phyloP scores from a whole-genome alignment of 495 filamentous ascomycete species.

The Penicillium waksmanii region DNA sequence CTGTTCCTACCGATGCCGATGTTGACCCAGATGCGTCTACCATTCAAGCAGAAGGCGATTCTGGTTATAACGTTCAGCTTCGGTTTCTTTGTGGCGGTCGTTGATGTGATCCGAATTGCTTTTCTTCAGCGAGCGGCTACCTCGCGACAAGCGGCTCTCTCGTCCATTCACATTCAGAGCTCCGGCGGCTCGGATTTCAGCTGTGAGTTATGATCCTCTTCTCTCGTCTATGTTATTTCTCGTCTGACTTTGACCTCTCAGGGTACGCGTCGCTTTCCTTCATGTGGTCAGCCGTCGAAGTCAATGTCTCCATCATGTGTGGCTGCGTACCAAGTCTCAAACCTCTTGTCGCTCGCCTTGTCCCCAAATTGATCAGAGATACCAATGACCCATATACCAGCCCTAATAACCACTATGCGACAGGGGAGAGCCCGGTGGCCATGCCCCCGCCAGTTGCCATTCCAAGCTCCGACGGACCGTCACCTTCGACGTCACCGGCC shows the following conservation, averaged over 20 bases:
- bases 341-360: slow-evolving; percentile 74
- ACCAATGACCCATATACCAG: slow-evolving; percentile 38
- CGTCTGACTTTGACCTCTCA: neutral
- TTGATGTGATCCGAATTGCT: slow-evolving; percentile 87
- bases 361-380: slow-evolving; percentile 71
- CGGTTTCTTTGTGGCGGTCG: slow-evolving; percentile 82
- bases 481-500: slow-evolving; percentile 11
- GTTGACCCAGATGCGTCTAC: slow-evolving; percentile 81
- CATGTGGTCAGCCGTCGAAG: slow-evolving; percentile 92
- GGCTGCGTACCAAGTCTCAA: slow-evolving; percentile 89
- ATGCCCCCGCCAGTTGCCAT: slow-evolving; percentile 17
- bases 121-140: slow-evolving; percentile 78
- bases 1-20: slow-evolving; percentile 86
- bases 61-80: slow-evolving; percentile 80
- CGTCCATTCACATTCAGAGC: slow-evolving; percentile 40
- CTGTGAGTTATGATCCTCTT: slow-evolving; percentile 40
- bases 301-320: slow-evolving; percentile 86
- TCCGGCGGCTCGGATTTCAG: slow-evolving; percentile 53
- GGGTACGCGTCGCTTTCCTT: slow-evolving; percentile 83
- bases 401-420: slow-evolving; percentile 18
- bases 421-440: slow-evolving; percentile 20
- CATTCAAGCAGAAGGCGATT: slow-evolving; percentile 81
- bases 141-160: slow-evolving; percentile 33
- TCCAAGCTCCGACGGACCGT: slow-evolving; percentile 5
- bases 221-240: neutral